phyloP scores from a whole-genome alignment of 2,329 filamentous ascomycete genomes.

The Bimuria novae-zelandiae region DNA sequence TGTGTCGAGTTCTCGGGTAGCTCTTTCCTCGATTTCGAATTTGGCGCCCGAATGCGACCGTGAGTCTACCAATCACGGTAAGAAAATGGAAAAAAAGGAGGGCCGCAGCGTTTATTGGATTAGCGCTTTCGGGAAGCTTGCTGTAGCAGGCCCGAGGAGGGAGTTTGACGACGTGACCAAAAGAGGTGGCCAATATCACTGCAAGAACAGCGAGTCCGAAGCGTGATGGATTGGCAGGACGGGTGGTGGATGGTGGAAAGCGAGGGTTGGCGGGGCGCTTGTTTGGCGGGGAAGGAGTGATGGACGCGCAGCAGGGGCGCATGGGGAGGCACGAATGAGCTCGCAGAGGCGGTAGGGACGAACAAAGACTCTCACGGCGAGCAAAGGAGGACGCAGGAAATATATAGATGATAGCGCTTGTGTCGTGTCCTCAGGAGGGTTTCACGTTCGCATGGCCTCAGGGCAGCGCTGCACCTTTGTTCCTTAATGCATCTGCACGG shows the following conservation, averaged over 20 bases:
- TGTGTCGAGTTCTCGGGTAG: conserved; percentile 15
- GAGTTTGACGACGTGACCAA: conserved; percentile 26
- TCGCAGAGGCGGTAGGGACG: not conserved
- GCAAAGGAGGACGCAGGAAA: not conserved
- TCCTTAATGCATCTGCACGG: conserved; percentile 13
- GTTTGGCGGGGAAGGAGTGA: conserved; percentile 21
- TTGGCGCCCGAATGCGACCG: conserved; percentile 44
- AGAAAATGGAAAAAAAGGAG: conserved; percentile 28
- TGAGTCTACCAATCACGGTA: conserved; percentile 44
- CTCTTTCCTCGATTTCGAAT: conserved; percentile 34
- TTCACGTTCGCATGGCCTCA: conserved; percentile 26
- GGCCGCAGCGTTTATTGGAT: conserved; percentile 48
- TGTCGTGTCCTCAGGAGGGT: conserved; percentile 20
- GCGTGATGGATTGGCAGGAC: conserved; percentile 22
- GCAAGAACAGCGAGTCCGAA: not conserved
- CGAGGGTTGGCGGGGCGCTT: conserved; percentile 30
- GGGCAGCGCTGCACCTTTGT: conserved; percentile 11
- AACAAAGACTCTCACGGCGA: not conserved
- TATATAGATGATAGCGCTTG: conserved; percentile 2
- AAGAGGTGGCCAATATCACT: conserved; percentile 16
- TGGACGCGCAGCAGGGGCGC: conserved; percentile 3
- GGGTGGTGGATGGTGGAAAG: conserved; percentile 15
- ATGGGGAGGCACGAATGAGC: conserved; percentile 1
- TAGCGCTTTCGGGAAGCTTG: conserved; percentile 35
- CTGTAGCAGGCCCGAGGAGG: conserved; percentile 19